Conservation (phyloP, 2,329 filamentous ascomycete species). For the Scytalidium lignicola region DNA sequence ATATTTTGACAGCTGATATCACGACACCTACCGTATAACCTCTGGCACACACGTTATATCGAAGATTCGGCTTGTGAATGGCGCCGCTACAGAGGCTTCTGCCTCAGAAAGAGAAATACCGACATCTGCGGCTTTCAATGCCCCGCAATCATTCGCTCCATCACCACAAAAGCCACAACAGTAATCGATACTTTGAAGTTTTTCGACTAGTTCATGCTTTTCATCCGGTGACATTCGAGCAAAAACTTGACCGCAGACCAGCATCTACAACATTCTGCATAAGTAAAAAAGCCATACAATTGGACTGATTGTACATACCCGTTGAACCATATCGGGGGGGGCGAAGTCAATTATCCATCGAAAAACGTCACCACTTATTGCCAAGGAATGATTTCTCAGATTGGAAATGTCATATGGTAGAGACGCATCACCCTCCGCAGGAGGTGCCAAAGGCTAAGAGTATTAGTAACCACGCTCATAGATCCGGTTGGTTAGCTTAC, state of each 20-base stretch:
- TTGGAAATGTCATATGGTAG: constrained; percentile 81
- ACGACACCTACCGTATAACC: constrained; percentile 65
- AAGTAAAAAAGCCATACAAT: neutral
- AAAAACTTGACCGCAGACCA: constrained; percentile 87
- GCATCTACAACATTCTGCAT: constrained; percentile 55
- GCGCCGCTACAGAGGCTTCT: constrained; percentile 95
- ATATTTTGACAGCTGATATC: neutral
- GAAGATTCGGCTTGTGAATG: constrained; percentile 92
- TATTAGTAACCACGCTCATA: constrained; percentile 7
- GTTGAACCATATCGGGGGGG: constrained; percentile 68
- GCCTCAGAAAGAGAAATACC: constrained; percentile 96
- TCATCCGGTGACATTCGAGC: constrained; percentile 98
- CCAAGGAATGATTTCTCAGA: constrained; percentile 79
- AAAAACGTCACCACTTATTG: constrained; percentile 89
- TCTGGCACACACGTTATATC: constrained; percentile 94
- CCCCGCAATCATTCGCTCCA: constrained; percentile 95
- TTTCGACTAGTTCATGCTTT: constrained; percentile 96
- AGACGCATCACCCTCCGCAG: constrained; percentile 70
- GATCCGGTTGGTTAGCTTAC: constrained; percentile 33
- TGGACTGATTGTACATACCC: constrained; percentile 38
- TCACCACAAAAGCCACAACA: constrained; percentile 95
- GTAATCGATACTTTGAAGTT: constrained; percentile 93
- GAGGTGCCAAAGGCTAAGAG: constrained; percentile 61
- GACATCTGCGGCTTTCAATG: constrained; percentile 93
- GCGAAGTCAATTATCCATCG: constrained; percentile 95